Evolutionary conservation across 2,329 filamentous ascomycete species (phyloP).

Genomic region (Claviceps digitariae): DNA sequence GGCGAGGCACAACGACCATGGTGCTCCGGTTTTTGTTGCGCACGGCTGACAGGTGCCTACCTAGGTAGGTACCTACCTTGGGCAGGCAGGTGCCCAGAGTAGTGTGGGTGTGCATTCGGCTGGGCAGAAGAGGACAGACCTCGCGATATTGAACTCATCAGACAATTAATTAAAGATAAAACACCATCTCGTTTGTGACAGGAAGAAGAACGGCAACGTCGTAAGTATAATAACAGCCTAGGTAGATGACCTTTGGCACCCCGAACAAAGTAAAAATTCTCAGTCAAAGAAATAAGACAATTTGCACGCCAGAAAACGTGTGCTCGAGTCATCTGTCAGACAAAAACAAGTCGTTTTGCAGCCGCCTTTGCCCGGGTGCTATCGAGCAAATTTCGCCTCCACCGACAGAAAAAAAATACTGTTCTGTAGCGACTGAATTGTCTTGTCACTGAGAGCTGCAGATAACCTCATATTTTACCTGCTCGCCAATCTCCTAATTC

Average conservation of each 20-base stretch:
- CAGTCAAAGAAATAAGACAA: background rate
- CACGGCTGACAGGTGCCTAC: background rate
- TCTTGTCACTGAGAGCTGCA: constrained; percentile 17
- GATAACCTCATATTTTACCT: constrained; percentile 11
- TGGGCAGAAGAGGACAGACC: background rate
- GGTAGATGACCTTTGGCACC: background rate
- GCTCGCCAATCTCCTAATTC: background rate
- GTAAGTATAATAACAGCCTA: background rate
- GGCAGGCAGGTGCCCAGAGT: too few relatives aligned
- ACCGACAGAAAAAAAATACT: constrained; percentile 12
- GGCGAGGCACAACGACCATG: background rate
- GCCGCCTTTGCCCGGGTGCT: background rate
- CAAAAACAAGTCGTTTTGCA: background rate
- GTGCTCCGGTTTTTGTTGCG: background rate
- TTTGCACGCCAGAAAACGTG: constrained; percentile 2
- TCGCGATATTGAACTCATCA: background rate
- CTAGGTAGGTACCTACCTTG: too few relatives aligned
- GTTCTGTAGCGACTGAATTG: constrained; percentile 17
- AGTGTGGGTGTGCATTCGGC: background rate
- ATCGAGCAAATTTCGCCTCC: constrained; percentile 1
- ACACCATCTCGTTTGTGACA: background rate
- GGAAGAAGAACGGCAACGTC: background rate
- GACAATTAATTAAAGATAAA: background rate
- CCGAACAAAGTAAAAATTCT: background rate
- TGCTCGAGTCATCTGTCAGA: constrained; percentile 1